Percentiles rank a stretch among this genome's conserved stretches.
phyloP scores from a whole-genome alignment of 2,329 filamentous ascomycete species.

The Myriosclerotinia duriaeana region DNA sequence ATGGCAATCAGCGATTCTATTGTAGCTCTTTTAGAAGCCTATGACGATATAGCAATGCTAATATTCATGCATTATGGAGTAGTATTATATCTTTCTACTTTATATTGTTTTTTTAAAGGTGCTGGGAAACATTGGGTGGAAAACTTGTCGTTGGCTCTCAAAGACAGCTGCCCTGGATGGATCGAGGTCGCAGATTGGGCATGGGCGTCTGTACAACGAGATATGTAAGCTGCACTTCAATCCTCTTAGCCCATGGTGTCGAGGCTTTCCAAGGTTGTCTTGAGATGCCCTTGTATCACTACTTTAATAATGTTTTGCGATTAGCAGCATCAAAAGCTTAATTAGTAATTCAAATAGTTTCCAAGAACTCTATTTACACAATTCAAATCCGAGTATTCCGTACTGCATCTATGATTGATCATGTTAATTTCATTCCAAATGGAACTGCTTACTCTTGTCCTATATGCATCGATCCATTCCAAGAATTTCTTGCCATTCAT shows the following conservation, averaged over 20 bases:
- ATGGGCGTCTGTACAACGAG: neutral
- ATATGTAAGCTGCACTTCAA: neutral
- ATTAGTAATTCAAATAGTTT: neutral
- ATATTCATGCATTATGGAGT: slow-evolving; percentile 14
- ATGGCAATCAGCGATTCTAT: neutral
- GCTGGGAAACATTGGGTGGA: neutral
- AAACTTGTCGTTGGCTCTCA: neutral
- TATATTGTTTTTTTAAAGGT: neutral
- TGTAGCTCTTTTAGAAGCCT: neutral
- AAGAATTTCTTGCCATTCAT: no score
- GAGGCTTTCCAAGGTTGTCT: fast-evolving
- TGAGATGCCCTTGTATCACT: neutral
- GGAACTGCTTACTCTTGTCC: no score
- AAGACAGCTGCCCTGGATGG: neutral
- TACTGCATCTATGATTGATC: no score
- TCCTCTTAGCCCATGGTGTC: no score
- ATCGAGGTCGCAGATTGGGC: neutral
- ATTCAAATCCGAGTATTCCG: neutral
- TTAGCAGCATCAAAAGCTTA: neutral
- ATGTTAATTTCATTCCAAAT: no score
- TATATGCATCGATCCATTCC: no score
- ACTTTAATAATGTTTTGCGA: neutral
- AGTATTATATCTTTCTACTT: neutral
- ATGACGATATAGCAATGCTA: slow-evolving; percentile 3
- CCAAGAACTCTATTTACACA: neutral